Evolutionary conservation across 352 stramenopile genomes (phyloP).

Genomic region (Pythium plurisporium): DNA sequence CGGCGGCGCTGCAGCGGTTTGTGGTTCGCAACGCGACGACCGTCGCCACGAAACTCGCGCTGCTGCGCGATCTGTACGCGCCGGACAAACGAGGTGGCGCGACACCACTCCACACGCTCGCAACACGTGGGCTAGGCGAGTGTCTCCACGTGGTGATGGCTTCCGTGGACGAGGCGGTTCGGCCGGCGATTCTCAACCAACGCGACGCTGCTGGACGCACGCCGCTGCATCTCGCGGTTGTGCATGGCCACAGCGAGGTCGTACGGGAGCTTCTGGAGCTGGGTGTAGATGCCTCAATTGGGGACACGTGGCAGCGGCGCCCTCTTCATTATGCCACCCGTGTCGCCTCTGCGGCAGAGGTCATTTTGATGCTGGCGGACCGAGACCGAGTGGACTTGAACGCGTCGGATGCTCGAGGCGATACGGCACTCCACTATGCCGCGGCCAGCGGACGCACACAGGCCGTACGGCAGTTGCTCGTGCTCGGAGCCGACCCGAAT

Average conservation of each 20-base stretch:
- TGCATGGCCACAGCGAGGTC: constrained; percentile 27
- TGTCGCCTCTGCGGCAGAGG: constrained; percentile 2
- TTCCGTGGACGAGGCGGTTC: neutral
- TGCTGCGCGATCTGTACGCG: constrained; percentile 23
- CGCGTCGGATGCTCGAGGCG: constrained; percentile 47
- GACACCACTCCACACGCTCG: constrained; percentile 45
- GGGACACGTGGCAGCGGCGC: constrained; percentile 33
- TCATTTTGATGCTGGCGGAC: constrained; percentile 27
- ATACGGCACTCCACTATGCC: constrained; percentile 65
- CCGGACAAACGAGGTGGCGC: constrained; percentile 26
- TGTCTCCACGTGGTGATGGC: constrained; percentile 43
- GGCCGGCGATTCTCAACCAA: neutral
- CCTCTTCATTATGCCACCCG: constrained; percentile 41
- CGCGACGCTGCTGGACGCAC: constrained; percentile 26
- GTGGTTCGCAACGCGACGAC: too few relatives aligned
- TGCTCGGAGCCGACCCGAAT: constrained; percentile 40
- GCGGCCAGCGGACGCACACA: constrained; percentile 41
- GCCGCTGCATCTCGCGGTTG: constrained; percentile 39
- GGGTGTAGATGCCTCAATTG: constrained; percentile 17
- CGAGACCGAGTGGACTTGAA: constrained; percentile 21
- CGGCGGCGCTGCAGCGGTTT: constrained; percentile 31
- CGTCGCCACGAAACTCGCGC: too few relatives aligned
- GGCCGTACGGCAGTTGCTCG: constrained; percentile 35
- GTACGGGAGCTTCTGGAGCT: constrained; percentile 25
- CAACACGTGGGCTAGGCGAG: constrained; percentile 43